Conservation (phyloP, 257 asterid genomes). For the Petunia secreta region DNA sequence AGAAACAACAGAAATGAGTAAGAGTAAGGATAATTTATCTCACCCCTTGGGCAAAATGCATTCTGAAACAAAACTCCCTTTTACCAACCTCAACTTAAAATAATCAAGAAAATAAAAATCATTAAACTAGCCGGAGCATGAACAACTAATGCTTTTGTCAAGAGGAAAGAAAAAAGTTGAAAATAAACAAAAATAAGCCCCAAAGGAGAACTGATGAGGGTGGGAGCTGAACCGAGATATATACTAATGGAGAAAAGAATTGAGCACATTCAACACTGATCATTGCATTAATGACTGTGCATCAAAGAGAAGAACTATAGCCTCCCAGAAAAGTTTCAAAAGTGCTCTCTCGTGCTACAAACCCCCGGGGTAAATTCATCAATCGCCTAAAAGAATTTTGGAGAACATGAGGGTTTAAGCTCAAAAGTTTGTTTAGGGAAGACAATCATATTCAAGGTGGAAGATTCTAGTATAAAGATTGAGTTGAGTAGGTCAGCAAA, state of each 20-base stretch:
- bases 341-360: background rate
- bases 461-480: background rate
- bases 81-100: background rate
- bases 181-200: background rate
- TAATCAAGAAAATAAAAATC: background rate
- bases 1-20: slow-evolving; percentile 19
- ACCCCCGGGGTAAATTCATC: background rate
- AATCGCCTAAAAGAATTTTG: background rate
- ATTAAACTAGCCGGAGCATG: background rate
- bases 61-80: background rate
- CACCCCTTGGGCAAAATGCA: background rate
- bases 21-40: background rate
- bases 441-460: background rate
- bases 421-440: background rate
- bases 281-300: background rate
- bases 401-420: background rate
- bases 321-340: background rate
- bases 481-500: background rate
- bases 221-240: slow-evolving; percentile 3
- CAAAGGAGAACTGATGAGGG: background rate
- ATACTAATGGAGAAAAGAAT: background rate
- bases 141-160: background rate
- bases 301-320: background rate
- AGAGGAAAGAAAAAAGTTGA: background rate
- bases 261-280: background rate